These are phyloP conservation scores for Otatea glauca DNA, from an alignment of 176 grass and related monocot species.

Conservation along the genomic window DNA sequence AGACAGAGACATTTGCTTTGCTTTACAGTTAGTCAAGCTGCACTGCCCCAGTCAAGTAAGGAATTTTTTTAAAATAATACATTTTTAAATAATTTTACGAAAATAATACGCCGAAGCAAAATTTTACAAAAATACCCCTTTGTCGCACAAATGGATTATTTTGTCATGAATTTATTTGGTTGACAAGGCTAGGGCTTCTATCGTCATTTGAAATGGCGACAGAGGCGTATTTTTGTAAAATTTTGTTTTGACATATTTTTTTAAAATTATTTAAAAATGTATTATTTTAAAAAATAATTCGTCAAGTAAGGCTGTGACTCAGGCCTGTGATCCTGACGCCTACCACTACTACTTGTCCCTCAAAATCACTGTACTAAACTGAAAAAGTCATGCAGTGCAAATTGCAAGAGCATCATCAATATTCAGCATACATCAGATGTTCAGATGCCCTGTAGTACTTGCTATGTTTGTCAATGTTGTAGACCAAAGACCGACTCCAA, in stretches of 20 bases:
- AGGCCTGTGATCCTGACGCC: conserved; percentile 16
- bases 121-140: too few species aligned
- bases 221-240: too few species aligned
- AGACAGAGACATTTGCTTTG: conserved; percentile 4
- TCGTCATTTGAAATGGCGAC: too few species aligned
- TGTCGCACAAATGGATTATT: too few species aligned
- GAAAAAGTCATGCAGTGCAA: neutral
- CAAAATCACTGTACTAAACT: neutral
- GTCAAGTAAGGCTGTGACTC: neutral
- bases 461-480: neutral
- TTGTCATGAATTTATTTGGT: too few species aligned
- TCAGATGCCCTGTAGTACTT: neutral
- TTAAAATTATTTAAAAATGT: too few species aligned
- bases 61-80: too few species aligned
- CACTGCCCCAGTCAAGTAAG: neutral
- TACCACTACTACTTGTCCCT: neutral
- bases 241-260: too few species aligned
- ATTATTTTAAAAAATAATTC: too few species aligned
- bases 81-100: too few species aligned
- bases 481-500: neutral
- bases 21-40: conserved; percentile 31
- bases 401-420: neutral
- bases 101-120: too few species aligned
- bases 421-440: neutral
- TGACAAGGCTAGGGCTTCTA: too few species aligned